Conservation (phyloP, 2,329 filamentous ascomycete genomes). For the Gaeumannomyces tritici region DNA sequence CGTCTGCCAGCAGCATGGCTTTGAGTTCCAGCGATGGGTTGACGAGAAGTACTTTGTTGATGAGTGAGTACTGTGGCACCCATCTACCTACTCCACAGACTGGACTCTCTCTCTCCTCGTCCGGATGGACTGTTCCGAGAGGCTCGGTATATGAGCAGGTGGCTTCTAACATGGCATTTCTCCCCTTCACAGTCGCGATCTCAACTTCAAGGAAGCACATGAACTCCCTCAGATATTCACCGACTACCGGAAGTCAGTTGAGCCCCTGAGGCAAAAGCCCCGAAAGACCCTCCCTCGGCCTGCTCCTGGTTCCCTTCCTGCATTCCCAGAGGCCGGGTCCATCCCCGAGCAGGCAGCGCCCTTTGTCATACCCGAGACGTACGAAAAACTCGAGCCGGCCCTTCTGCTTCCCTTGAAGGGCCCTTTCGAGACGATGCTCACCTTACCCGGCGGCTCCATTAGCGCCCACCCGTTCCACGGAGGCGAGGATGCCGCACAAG, state of each 20-base stretch:
- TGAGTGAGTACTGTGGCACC: slow-evolving; percentile 46
- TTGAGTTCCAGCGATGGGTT: slow-evolving; percentile 55
- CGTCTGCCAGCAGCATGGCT: slow-evolving; percentile 39
- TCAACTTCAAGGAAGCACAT: slow-evolving; percentile 43
- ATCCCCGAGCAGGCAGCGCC: slow-evolving; percentile 51
- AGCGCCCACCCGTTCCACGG: slow-evolving; percentile 60
- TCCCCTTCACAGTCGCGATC: slow-evolving; percentile 47
- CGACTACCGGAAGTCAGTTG: slow-evolving; percentile 61
- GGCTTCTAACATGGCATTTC: slow-evolving; percentile 9
- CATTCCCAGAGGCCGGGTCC: slow-evolving; percentile 35
- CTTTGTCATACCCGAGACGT: slow-evolving; percentile 50
- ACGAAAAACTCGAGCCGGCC: slow-evolving; percentile 40
- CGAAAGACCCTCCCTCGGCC: slow-evolving; percentile 46
- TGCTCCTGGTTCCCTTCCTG: slow-evolving; percentile 39
- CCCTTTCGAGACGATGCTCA: slow-evolving; percentile 34
- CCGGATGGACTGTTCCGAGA: neutral
- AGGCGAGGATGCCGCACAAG: slow-evolving; percentile 51
- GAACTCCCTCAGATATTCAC: slow-evolving; percentile 70
- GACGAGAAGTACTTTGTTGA: slow-evolving; percentile 76
- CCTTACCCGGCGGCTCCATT: slow-evolving; percentile 34
- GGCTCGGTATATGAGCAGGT: neutral
- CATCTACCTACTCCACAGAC: no score
- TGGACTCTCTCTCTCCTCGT: no score
- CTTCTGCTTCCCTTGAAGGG: slow-evolving; percentile 48
- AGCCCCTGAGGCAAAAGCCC: slow-evolving; percentile 59